A percentile compares a stretch with the other conserved stretches of the same genome.
These are phyloP conservation scores for Fragosphaeria purpurea DNA, from an alignment of 2,329 filamentous ascomycete species.

Conservation along the genomic window DNA sequence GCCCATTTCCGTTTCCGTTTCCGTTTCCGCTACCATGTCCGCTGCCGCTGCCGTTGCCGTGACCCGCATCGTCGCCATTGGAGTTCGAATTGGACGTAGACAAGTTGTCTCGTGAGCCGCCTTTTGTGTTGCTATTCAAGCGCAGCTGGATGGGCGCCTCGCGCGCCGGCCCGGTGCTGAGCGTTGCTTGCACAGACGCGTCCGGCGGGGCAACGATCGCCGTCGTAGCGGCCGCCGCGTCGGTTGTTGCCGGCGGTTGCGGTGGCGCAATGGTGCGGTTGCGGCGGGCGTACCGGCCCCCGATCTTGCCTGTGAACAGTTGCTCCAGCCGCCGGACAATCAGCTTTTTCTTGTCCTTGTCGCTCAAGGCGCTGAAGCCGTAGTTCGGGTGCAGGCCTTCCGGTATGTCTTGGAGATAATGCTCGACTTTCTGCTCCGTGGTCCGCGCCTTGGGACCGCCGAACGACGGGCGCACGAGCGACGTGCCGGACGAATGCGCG, in stretches of 20 bases:
- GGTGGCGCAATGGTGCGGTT: conserved; percentile 8
- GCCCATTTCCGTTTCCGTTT: conserved; percentile 17
- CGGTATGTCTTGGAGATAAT: conserved; percentile 63
- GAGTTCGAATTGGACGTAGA: conserved; percentile 40
- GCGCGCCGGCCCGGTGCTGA: conserved; percentile 18
- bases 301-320: conserved; percentile 65
- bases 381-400: conserved; percentile 55
- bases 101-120: conserved; percentile 30
- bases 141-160: conserved; percentile 39
- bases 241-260: too few species aligned
- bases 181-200: background rate
- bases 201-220: background rate
- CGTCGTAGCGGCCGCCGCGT: background rate
- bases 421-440: conserved; percentile 53
- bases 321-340: conserved; percentile 70
- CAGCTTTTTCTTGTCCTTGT: conserved; percentile 65
- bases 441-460: conserved; percentile 27
- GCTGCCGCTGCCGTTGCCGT: conserved; percentile 8
- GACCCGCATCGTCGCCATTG: conserved; percentile 28
- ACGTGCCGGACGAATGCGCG: conserved; percentile 32
- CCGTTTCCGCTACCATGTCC: conserved; percentile 19
- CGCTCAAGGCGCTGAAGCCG: conserved; percentile 45
- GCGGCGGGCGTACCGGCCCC: conserved; percentile 26
- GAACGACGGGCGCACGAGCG: conserved; percentile 26
- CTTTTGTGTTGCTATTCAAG: conserved; percentile 27